Base-by-base conservation (phyloP, 352 stramenopile species). In the Saprolegnia parasitica region DNA sequence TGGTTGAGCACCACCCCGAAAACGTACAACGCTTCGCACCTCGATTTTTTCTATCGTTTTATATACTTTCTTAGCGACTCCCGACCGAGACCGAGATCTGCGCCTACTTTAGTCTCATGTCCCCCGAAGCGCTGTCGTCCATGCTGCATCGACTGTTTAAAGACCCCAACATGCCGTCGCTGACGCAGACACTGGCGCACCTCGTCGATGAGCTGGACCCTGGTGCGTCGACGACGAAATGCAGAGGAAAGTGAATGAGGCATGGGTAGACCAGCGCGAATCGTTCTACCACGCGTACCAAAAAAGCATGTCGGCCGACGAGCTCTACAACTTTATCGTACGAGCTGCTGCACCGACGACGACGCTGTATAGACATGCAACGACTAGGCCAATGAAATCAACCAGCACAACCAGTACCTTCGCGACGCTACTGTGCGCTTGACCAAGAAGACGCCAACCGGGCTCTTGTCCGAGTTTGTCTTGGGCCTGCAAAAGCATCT, bases 321-420 rank as follows among this genome's bases (percentile, higher is more conserved):
- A 67, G 21, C 26, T 67, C 9, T 67, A 45, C 40, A 40, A 29
- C 11, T 67, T 67, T 40, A 67, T 67, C 26, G 58, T 67, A 67
- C n/a, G 40, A 0, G 42, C 39, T 4, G 42, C 42, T 11, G 42
- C 8, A 10, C 13, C 18, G 42, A n/a, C 10, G 13, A 4, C 1
- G 42, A 3, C 10, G 18, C 4, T n/a, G 8, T 49, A 4, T 49
- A 49, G 18, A 49, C 11, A 49, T 49, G n/a, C n/a, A n/a, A n/a
- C 4, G 3, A 49, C 18, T 49, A 49, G 42, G 42, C 42, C 18
- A 15, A 49, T 4, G 42, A 49, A 49, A 49, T 49, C 42, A 49
- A 49, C 18, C 13, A n/a, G 13, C 11, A 49, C 42, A 49, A 49
- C 42, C 42, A 15, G 8, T 49, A 49, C 42, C 11, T 49, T 10